Base-by-base conservation (phyloP, 371 early-diverging fungal species). In the Mucor circinelloides region DNA sequence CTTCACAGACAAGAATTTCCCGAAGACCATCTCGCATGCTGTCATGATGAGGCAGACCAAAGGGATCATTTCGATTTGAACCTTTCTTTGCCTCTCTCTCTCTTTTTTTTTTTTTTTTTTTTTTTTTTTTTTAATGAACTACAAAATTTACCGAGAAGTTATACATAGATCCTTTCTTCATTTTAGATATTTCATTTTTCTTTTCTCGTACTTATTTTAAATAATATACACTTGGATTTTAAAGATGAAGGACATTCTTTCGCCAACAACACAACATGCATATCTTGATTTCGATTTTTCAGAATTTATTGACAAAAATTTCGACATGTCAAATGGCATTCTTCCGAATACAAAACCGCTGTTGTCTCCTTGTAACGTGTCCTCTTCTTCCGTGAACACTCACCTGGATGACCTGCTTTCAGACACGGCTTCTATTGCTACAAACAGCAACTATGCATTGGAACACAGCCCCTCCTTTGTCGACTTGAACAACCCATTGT, bases 271-370 rank as follows among this genome's bases (percentile, higher is more conserved):
- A 40, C 40, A 40, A 6, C 57, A 48, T 63, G 50, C 63, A 57
- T 68, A 58, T 50, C 63, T 68, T 58, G 68, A 68, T 40, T 68
- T 68, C 38, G 63, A 68, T 25, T 68, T 68, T 23, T 68, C 68
- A 68, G 63, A 63, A 10, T 63, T 68, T 57, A 63, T 63, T 32
- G 68, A 68, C 27, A 68, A 63, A 9, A 68, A 63, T 28, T 68
- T 68, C 58, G 68, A 68, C 44, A 58, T 63, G 50, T 48, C 48
- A 30, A 68, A 25, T 48, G 68, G 50, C 19, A 48, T 58, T 23
- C 19, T 63, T 68, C 58, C 63, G 63, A 57, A 27, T 31, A 28
- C 55, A 54, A 19, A 25, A 52, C 56, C 32, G 28, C 50, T 19
- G 50, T 31, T 56, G 31, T 56, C 32, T 56, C 56, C 32, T 31